These are phyloP conservation scores for Oenanthe sinensis DNA, from an alignment of 129 eudicot species.

Conservation along the genomic window DNA sequence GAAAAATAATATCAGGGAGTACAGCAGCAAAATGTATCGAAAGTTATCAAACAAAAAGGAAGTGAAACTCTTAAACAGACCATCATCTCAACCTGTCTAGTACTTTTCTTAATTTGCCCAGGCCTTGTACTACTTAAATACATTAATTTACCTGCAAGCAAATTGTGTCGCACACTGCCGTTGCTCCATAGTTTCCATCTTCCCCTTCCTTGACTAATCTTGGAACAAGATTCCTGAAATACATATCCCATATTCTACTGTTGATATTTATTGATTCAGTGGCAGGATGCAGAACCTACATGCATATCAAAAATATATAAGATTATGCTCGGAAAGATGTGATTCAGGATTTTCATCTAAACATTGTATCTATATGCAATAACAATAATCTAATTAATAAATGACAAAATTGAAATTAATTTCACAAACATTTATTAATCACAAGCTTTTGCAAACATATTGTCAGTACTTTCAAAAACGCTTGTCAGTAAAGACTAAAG, in stretches of 20 bases:
- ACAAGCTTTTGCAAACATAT: neutral
- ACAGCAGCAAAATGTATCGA: neutral
- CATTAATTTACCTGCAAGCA: constrained; percentile 67
- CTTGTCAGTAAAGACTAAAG: neutral
- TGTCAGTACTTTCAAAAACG: neutral
- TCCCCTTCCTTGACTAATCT: constrained; percentile 75
- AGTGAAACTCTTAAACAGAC: neutral
- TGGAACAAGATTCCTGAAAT: constrained; percentile 76
- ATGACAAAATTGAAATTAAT: neutral
- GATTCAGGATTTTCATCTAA: neutral
- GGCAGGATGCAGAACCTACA: constrained; percentile 75
- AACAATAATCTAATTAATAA: neutral
- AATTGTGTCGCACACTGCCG: constrained; percentile 72
- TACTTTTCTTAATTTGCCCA: neutral
- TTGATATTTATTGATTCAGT: constrained; percentile 70
- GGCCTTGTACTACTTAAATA: neutral
- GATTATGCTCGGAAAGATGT: no score
- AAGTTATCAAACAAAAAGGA: neutral
- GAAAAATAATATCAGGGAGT: neutral
- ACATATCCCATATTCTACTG: constrained; percentile 69
- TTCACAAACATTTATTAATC: neutral
- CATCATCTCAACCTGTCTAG: neutral
- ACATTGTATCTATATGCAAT: neutral
- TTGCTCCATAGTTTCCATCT: constrained; percentile 81
- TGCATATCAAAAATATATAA: constrained; percentile 13